These are phyloP conservation scores for Tuber magnatum DNA, from an alignment of 495 filamentous ascomycete genomes.

Conservation along the genomic window DNA sequence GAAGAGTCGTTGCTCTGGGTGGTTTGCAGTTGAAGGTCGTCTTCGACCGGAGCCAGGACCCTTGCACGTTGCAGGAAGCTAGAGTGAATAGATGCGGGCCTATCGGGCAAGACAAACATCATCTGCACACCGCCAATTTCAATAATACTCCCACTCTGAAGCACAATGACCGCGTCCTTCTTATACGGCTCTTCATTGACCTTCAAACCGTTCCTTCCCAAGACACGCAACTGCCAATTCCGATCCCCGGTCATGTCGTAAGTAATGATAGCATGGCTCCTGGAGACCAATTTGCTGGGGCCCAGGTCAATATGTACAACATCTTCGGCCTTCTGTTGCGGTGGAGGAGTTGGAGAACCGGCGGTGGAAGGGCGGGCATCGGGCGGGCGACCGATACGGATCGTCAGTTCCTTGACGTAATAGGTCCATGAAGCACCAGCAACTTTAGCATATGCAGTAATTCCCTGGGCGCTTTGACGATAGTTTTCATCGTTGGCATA, in stretches of 20 bases:
- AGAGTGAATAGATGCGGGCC: conserved; percentile 52
- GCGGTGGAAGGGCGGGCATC: conserved; percentile 45
- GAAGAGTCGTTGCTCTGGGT: conserved; percentile 32
- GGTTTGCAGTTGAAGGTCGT: conserved; percentile 44
- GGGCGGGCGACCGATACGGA: conserved; percentile 77
- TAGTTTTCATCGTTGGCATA: conserved; percentile 66
- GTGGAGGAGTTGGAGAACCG: conserved; percentile 38
- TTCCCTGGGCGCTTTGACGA: conserved; percentile 60
- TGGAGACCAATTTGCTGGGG: conserved; percentile 83
- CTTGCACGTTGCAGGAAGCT: conserved; percentile 51
- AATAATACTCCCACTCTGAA: conserved; percentile 79
- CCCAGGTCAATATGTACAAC: conserved; percentile 83
- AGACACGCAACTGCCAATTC: conserved; percentile 73
- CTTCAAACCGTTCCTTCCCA: conserved; percentile 83
- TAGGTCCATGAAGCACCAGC: conserved; percentile 90
- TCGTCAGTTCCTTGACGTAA: conserved; percentile 69
- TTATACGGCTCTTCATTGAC: conserved; percentile 65
- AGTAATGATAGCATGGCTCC: conserved; percentile 76
- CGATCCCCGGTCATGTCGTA: conserved; percentile 60
- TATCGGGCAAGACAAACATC: conserved; percentile 86
- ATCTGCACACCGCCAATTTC: conserved; percentile 89
- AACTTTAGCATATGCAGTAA: conserved; percentile 89
- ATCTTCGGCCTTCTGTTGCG: conserved; percentile 37
- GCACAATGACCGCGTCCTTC: conserved; percentile 54
- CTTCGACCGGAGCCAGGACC: conserved; percentile 38